Evolutionary conservation across 352 stramenopile species (phyloP), one percentile per base, ranked within the genome.

Genomic region (Nothophytophthora sp.): DNA sequence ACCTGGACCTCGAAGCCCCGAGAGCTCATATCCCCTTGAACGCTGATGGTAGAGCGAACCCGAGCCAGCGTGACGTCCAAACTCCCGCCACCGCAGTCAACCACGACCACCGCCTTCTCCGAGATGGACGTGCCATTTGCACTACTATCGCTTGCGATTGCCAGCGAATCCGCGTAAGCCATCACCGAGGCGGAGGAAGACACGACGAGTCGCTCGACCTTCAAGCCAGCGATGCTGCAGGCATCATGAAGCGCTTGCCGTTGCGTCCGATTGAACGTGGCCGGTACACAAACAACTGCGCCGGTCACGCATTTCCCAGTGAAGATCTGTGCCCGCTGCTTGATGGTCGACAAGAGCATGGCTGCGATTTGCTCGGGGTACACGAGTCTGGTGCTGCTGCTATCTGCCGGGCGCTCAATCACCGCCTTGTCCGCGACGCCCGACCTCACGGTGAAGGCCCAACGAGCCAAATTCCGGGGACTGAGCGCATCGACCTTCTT

Each of bases 291-390:
- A 1, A 85, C 25, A 3, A 70, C 60, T 1, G 51, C 55, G 0
- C 52, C 36, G 8, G 53, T 35, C 15, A 81, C 49, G 2, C 18
- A 12, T 12, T 49, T 54, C 3, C 44, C 28, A 5, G 43, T 59
- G 8, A 64, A 63, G 3, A 28, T n/a, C 29, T 85, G 62, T 1
- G 57, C 63, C 11, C 52, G 48, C 15, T 73, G 44, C 19, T 78
- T 76, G 28, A 85, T 61, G n/a, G 50, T 60, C 0, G 44, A 52
- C 15, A 85, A 39, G 18, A 81, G 44, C 16, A 76, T 61, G 4
- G 71, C 71, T 19, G 67, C 41, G n/a, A 85, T 19, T 55, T 85
- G 68, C 36, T 85, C 74, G 0, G 74, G 74, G 12, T 65, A 66
- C 18, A 50, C 43, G 27, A 73, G 16, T 40, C 58, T 37, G 8